Percentiles rank a stretch among this genome's conserved stretches.
Conservation (phyloP, 768 basidiomycete genomes). For the Hygrophorus russula region DNA sequence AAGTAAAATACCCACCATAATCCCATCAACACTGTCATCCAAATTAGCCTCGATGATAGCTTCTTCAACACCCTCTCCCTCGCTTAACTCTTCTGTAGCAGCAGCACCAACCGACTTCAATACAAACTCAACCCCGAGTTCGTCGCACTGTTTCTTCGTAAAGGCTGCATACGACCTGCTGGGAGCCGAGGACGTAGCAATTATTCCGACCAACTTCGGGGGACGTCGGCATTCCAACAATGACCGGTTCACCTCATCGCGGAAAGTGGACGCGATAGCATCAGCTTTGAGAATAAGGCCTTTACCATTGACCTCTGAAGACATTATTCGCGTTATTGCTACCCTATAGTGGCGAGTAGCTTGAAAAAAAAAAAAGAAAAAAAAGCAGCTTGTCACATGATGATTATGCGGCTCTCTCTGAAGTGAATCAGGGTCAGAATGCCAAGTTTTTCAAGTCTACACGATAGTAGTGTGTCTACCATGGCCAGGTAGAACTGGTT, state of each 20-base stretch:
- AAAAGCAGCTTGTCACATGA: not conserved
- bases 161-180: slow-evolving; percentile 83
- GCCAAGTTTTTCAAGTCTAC: too few relatives aligned
- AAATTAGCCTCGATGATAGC: slow-evolving; percentile 94
- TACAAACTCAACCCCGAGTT: slow-evolving; percentile 79
- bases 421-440: too few relatives aligned
- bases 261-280: slow-evolving; percentile 58
- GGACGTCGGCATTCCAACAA: slow-evolving; percentile 25
- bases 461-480: too few relatives aligned
- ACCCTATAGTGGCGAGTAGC: slow-evolving; percentile 7
- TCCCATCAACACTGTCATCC: slow-evolving; percentile 75
- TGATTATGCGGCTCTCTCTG: too few relatives aligned
- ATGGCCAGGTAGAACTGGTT: too few relatives aligned
- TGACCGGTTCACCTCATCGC: slow-evolving; percentile 50
- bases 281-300: slow-evolving; percentile 76
- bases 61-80: slow-evolving; percentile 90
- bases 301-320: slow-evolving; percentile 28
- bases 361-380: slow-evolving; percentile 2
- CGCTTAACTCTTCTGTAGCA: slow-evolving; percentile 35
- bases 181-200: slow-evolving; percentile 74
- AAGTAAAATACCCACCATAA: slow-evolving; percentile 60
- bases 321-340: not conserved
- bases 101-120: slow-evolving; percentile 64
- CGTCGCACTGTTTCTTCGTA: slow-evolving; percentile 83
- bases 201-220: slow-evolving; percentile 84